These are phyloP conservation scores for Stenogyne calaminthoides DNA, from an alignment of 305 asterid species.

Conservation along the genomic window DNA sequence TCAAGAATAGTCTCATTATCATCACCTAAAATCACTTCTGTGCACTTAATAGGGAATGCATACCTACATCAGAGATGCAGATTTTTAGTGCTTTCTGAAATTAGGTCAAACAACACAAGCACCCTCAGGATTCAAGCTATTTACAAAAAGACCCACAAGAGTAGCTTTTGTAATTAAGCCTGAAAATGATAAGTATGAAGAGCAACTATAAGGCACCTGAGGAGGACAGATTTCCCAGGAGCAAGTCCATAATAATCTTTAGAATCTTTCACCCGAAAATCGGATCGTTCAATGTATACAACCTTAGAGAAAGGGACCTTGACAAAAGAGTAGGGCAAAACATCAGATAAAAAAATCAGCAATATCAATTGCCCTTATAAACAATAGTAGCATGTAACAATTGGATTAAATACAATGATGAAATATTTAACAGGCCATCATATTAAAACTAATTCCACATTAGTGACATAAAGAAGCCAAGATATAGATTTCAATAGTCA, in stretches of 20 bases:
- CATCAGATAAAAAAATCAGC: slow-evolving; percentile 12
- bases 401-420: neutral
- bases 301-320: slow-evolving; percentile 92
- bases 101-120: neutral
- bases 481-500: neutral
- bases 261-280: slow-evolving; percentile 86
- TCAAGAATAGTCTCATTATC: slow-evolving; percentile 67
- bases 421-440: neutral
- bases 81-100: slow-evolving; percentile 14
- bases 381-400: neutral
- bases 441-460: neutral
- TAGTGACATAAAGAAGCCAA: neutral
- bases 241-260: slow-evolving; percentile 98
- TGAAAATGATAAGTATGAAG: neutral
- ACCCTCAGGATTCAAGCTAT: neutral
- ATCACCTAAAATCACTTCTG: slow-evolving; percentile 69
- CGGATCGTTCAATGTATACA: slow-evolving; percentile 78
- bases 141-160: neutral
- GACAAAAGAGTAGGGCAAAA: slow-evolving; percentile 25
- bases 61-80: slow-evolving; percentile 51
- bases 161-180: neutral
- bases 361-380: neutral
- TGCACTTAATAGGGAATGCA: slow-evolving; percentile 92
- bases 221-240: slow-evolving; percentile 89
- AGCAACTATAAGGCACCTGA: slow-evolving; percentile 50